Conservation (phyloP, 2,329 filamentous ascomycete genomes). For the Fusarium algeriense region DNA sequence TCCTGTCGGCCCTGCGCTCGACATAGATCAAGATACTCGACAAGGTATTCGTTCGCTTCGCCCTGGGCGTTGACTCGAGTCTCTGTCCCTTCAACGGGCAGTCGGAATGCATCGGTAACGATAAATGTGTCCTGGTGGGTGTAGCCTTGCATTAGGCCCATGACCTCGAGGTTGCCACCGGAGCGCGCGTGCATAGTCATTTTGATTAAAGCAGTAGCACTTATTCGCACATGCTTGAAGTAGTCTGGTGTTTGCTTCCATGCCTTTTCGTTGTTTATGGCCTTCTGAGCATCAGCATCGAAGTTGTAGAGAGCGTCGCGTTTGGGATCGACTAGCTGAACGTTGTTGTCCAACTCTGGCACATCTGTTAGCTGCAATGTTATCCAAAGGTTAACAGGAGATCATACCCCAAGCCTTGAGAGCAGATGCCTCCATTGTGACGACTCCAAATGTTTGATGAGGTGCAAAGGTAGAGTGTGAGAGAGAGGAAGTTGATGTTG, state of each 20-base stretch:
- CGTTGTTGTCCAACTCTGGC: slow-evolving; percentile 87
- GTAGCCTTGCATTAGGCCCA: slow-evolving; percentile 98
- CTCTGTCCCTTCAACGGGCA: slow-evolving; percentile 98
- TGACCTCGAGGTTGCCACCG: slow-evolving; percentile 91
- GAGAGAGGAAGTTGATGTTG: slow-evolving; percentile 36
- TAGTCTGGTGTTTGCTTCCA: slow-evolving; percentile 85
- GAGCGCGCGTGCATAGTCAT: slow-evolving; percentile 99
- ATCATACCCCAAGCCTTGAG: slow-evolving; percentile 49
- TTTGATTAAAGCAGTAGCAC: slow-evolving; percentile 92
- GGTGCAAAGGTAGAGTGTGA: slow-evolving; percentile 19
- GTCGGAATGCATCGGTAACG: slow-evolving; percentile 91
- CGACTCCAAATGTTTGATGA: slow-evolving; percentile 23
- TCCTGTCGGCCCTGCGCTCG: slow-evolving; percentile 83
- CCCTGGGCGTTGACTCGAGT: slow-evolving; percentile 96
- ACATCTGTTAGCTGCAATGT: slow-evolving; percentile 21
- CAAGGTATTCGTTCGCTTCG: slow-evolving; percentile 97
- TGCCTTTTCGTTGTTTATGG: slow-evolving; percentile 72
- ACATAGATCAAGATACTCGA: slow-evolving; percentile 82
- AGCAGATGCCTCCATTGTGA: slow-evolving; percentile 49
- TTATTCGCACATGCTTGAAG: slow-evolving; percentile 95
- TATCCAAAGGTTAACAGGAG: background rate
- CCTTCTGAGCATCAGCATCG: slow-evolving; percentile 75
- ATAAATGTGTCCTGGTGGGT: slow-evolving; percentile 87
- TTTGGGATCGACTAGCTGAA: slow-evolving; percentile 84
- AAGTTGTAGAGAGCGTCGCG: slow-evolving; percentile 95